Evolutionary conservation across 2,329 filamentous ascomycete genomes (phyloP).

Genomic region (Pestalotiopsis sp.): DNA sequence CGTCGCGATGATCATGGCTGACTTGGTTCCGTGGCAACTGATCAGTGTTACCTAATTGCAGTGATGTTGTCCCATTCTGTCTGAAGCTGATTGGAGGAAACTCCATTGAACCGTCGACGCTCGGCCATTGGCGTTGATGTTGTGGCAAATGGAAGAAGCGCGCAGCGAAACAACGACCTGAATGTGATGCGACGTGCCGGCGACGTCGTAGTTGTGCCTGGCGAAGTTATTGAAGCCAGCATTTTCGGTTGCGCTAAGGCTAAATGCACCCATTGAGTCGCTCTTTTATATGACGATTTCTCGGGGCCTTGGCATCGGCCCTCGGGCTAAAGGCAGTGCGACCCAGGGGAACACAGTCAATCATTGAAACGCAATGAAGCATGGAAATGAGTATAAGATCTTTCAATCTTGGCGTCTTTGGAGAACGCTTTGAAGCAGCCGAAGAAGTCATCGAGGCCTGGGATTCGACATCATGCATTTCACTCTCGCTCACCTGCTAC

Average conservation of each 20-base stretch:
- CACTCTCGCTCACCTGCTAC: background rate
- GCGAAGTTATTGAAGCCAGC: background rate
- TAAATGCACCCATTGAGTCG: background rate
- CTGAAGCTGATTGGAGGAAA: background rate
- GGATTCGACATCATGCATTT: background rate
- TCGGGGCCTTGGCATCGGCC: background rate
- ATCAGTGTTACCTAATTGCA: background rate
- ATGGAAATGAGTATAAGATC: background rate
- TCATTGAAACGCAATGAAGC: too few species aligned
- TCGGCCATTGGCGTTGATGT: background rate
- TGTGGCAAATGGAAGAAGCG: background rate
- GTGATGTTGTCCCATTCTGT: background rate
- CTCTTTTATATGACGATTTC: background rate
- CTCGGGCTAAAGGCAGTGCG: background rate
- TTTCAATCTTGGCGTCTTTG: background rate
- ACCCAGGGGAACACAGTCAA: background rate
- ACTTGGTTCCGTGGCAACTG: too few species aligned
- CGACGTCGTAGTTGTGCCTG: background rate
- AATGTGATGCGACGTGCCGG: background rate
- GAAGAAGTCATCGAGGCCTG: background rate
- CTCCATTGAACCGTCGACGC: background rate
- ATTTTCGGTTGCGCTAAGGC: background rate
- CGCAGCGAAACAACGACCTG: background rate
- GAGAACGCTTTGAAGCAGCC: background rate
- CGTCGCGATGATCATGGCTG: too few species aligned